Percentiles rank a stretch among this genome's conserved stretches.
Evolutionary conservation across 2,329 filamentous ascomycete species (phyloP).

Genomic region (Chaetothyriales sp.): DNA sequence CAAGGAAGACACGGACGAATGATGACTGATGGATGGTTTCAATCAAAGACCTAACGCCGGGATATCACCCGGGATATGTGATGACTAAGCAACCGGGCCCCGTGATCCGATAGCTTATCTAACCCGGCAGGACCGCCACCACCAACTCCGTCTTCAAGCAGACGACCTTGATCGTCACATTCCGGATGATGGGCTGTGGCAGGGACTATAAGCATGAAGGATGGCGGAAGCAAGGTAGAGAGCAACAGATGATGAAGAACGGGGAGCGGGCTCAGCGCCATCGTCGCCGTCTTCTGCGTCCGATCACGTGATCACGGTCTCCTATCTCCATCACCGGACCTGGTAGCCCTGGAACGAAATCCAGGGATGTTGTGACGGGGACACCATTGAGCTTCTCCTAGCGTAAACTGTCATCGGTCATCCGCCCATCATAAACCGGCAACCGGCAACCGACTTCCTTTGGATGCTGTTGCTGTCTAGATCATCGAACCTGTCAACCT

Average conservation of each 20-base stretch:
- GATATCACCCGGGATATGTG: too few species aligned
- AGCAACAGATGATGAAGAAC: neutral
- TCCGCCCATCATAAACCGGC: neutral
- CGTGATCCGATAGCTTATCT: neutral
- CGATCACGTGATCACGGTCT: neutral
- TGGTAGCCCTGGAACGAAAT: neutral
- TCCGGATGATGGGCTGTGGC: neutral
- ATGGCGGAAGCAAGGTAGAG: neutral
- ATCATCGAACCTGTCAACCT: neutral
- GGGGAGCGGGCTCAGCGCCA: too few species aligned
- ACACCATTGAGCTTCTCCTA: neutral
- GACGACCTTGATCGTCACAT: too few species aligned
- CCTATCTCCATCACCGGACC: neutral
- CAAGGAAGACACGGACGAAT: slow-evolving; percentile 38
- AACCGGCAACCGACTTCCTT: neutral
- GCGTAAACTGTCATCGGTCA: neutral
- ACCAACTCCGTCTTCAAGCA: too few species aligned
- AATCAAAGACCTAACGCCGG: too few species aligned
- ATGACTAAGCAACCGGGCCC: neutral
- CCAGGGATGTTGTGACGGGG: neutral
- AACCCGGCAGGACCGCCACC: too few species aligned
- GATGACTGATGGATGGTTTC: slow-evolving; percentile 23
- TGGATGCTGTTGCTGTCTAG: neutral
- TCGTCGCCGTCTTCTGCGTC: neutral
- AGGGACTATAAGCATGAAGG: neutral